Evolutionary conservation across 768 basidiomycete species (phyloP).

Genomic region (Multifurca ochricompacta): DNA sequence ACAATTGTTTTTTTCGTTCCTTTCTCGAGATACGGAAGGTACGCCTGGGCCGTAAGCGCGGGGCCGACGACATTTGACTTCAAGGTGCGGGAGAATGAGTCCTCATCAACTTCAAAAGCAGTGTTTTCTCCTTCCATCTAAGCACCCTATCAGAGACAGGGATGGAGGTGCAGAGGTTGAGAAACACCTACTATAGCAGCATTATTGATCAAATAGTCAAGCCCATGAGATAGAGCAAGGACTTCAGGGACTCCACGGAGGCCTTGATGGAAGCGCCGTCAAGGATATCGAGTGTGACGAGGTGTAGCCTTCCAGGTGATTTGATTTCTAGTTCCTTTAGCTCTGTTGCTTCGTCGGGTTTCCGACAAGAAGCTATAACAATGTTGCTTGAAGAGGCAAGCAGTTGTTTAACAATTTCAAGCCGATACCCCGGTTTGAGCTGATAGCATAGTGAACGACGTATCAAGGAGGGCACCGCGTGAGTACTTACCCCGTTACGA

Average conservation of each 20-base stretch:
- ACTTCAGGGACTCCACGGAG: constrained; percentile 23
- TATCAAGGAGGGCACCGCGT: not conserved
- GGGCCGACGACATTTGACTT: constrained; percentile 31
- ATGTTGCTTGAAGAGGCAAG: constrained; percentile 21
- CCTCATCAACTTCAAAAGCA: constrained; percentile 25
- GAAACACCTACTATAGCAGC: constrained; percentile 30
- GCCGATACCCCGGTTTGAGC: constrained; percentile 29
- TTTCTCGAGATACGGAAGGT: constrained; percentile 30
- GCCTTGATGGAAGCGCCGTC: constrained; percentile 25
- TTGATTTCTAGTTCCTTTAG: constrained; percentile 22
- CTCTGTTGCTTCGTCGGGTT: constrained; percentile 21
- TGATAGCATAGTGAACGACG: not conserved
- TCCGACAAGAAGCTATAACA: constrained; percentile 29
- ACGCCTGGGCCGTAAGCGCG: constrained; percentile 29
- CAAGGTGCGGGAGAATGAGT: constrained; percentile 24
- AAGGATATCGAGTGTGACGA: constrained; percentile 29
- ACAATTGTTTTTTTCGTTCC: constrained; percentile 29
- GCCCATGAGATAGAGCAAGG: constrained; percentile 26
- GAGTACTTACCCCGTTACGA: constrained; percentile 22
- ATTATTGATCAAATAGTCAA: constrained; percentile 37
- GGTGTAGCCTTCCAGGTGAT: constrained; percentile 28
- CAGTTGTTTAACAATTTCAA: constrained; percentile 26
- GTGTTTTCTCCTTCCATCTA: constrained; percentile 25
- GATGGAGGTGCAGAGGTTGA: not conserved
- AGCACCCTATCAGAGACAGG: not conserved